Evolutionary conservation across 495 filamentous ascomycete genomes (phyloP), one percentile per base, ranked within the genome.

Genomic region (Pseudomonodictys pantanalensis): DNA sequence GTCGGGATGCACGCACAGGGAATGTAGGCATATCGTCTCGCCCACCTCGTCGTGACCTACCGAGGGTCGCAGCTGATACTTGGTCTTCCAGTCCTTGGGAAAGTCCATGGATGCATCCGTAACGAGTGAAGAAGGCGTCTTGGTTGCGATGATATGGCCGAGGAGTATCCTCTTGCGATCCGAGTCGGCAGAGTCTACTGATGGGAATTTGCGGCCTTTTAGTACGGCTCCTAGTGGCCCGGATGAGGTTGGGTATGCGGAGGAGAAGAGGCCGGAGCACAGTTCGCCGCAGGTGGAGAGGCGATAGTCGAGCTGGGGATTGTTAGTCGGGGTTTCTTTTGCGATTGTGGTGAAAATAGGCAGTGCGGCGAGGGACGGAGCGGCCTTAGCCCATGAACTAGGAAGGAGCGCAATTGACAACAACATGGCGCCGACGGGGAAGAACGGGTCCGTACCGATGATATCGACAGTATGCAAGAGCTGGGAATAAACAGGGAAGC

Each of bases 141-240:
- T 85, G 18, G 91, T 91, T 17, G 88, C 82, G 53, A 96, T 78
- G 64, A 92, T 78, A 73, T 96, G 90, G 49, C 83, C 92, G 28
- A 96, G 76, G n/a, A 97, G 78, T 22, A 88, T 77, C 52, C 76
- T 78, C 52, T 81, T 80, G 35, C 78, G 78, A 20, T 76, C 58
- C 68, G 83, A 66, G 54, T 69, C 44, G 66, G 61, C 15, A 79
- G 73, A 57, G 77, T 88, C 65, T 67, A 78, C 42, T 72, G 76
- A 48, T 9, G 58, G 64, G 42, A 60, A 62, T 24, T 22, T 50
- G 26, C 62, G 61, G 1, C 48, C 25, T 10, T 24, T 29, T 46
- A 58, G 9, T 69, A 78, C 60, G 72, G 75, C 49, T 60, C 76
- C 58, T 57, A 78, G 39, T 73, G 80, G 75, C 73, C 66, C 75